Evolutionary conservation across 164 flowering plant species (phyloP), one percentile per base, ranked within the genome.

Genomic region (Macadamia tetraphylla): DNA sequence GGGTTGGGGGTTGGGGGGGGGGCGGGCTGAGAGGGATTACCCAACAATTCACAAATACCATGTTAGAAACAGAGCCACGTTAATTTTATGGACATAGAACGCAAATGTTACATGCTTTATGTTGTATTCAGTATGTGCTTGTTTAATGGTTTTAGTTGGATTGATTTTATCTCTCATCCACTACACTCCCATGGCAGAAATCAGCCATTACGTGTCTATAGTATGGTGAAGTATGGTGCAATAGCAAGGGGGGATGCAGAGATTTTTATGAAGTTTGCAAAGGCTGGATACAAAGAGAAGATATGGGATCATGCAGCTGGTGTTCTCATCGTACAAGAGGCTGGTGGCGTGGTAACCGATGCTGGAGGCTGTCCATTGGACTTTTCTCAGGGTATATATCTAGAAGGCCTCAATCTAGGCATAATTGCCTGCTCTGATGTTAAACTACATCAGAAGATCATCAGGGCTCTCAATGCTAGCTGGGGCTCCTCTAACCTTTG

Each of bases 241-340:
- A 88, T 93, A 74, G 94, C 98, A 44, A 88, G 92, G 12, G 98
- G 97, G 18, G 92, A 93, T 77, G 98, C 94, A 13, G 97, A 91
- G 73, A 75, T 93, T 30, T 89, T 86, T 65, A 88, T 91, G 98
- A 91, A 87, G 78, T 93, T 93, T 75, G 93, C 96, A 13, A 82
- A 87, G 65, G 80, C 88, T 51, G 98, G 97, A 44, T 91, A 93
- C 81, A 89, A 88, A 77, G 98, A 93, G 80, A 91, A 89, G 74
- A 88, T 91, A 77, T 93, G 98, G 98, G 97, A 93, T 75, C 98
- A 93, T 75, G 98, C 97, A 23, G 97, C 96, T 30, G 97, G 97
- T 42, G 87, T 84, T 67, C 73, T 88, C 7, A 89, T 93, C 65
- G 75, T 90, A 70, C 79, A 89, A 76, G 98, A 93, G 79, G 97